Percentiles rank a stretch among this genome's conserved stretches.
Evolutionary conservation across 139 green algal species (phyloP).

Genomic region (Asterochloris erici): DNA sequence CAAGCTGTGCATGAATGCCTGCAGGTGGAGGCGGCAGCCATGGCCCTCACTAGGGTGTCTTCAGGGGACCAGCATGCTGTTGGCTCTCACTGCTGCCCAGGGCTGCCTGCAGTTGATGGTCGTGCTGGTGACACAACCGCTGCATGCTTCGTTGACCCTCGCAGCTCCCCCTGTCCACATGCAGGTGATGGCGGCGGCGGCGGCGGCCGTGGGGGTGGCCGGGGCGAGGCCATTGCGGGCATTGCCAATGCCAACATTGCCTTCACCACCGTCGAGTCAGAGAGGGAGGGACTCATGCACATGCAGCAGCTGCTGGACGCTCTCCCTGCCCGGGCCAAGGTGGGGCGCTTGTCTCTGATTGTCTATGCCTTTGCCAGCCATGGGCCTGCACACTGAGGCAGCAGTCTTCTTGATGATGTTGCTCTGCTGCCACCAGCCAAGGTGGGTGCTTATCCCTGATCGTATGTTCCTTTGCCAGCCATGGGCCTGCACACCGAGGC

Average conservation of each 20-base stretch:
- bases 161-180: neutral
- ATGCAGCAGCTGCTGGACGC: constrained; percentile 12
- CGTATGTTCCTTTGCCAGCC: neutral
- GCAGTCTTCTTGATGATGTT: neutral
- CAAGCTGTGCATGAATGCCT: too few relatives aligned
- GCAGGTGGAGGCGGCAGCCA: too few relatives aligned
- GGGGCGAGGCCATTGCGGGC: neutral
- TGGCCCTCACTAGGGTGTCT: too few relatives aligned
- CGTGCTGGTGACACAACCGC: neutral
- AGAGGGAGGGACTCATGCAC: neutral
- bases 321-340: constrained; percentile 9
- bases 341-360: neutral
- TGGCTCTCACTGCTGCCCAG: too few relatives aligned
- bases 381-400: neutral
- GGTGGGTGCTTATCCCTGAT: neutral
- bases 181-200: constrained; percentile 6
- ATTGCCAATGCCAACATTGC: constrained; percentile 1
- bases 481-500: neutral
- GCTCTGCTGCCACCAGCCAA: neutral
- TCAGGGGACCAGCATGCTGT: too few relatives aligned
- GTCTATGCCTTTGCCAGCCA: neutral
- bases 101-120: too few relatives aligned
- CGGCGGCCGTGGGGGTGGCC: neutral
- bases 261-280: constrained; percentile 3
- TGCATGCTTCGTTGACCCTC: neutral